These are phyloP conservation scores for Glomus cerebriforme DNA, from an alignment of 192 early-diverging fungal genomes.

Conservation along the genomic window DNA sequence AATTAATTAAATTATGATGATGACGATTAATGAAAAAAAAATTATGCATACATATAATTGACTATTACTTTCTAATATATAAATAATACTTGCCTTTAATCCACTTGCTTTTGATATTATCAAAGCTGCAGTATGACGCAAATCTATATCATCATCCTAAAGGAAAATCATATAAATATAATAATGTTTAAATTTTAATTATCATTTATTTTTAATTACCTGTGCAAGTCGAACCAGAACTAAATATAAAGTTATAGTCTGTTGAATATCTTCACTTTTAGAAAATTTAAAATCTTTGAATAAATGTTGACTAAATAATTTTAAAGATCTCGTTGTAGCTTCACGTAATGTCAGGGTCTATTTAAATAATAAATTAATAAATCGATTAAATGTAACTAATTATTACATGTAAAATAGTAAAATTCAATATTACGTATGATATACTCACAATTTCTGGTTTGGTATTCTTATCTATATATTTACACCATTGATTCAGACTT, in stretches of 20 bases:
- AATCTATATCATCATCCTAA: slow-evolving; percentile 27
- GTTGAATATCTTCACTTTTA: neutral
- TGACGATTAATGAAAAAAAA: too few species aligned
- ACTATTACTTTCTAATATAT: neutral
- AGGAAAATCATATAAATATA: too few species aligned
- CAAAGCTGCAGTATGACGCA: neutral
- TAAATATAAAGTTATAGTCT: slow-evolving; percentile 10
- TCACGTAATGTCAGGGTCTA: slow-evolving; percentile 15
- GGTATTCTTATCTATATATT: slow-evolving; percentile 15
- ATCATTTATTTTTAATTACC: neutral
- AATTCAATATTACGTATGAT: neutral
- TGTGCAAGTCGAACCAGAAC: slow-evolving; percentile 14
- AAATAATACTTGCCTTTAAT: neutral
- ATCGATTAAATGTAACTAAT: too few species aligned
- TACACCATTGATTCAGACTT: slow-evolving; percentile 16
- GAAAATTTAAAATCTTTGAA: neutral
- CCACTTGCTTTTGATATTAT: slow-evolving; percentile 3
- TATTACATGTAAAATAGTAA: too few species aligned
- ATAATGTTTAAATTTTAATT: too few species aligned
- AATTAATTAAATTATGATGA: neutral
- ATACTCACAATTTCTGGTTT: slow-evolving; percentile 20
- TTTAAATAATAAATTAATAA: too few species aligned
- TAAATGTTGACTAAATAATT: slow-evolving; percentile 3
- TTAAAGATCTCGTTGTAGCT: slow-evolving; percentile 1
- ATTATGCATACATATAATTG: neutral